Evolutionary conservation across 2,329 filamentous ascomycete genomes (phyloP).

Genomic region (Fusarium sp.): DNA sequence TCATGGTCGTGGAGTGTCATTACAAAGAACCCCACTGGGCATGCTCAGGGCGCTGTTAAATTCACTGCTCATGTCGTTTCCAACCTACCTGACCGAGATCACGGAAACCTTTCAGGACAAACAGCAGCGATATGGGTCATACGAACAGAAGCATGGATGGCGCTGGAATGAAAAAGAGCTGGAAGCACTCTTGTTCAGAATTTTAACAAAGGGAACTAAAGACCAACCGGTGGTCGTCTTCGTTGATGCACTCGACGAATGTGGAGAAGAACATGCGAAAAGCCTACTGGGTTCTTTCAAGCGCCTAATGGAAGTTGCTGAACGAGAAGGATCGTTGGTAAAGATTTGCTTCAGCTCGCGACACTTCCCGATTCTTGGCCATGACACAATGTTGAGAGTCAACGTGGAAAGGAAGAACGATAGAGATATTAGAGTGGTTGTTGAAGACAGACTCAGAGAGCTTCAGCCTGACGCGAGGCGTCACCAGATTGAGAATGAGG

Average conservation of each 20-base stretch:
- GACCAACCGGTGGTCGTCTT: neutral
- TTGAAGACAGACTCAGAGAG: neutral
- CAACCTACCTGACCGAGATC: fast-evolving
- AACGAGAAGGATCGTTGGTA: neutral
- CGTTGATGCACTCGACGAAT: constrained; percentile 7
- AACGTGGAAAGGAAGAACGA: neutral
- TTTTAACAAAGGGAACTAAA: neutral
- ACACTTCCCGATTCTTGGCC: neutral
- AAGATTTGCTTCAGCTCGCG: constrained; percentile 1
- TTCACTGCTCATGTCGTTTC: neutral
- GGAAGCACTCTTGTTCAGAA: fast-evolving
- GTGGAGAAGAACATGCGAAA: neutral
- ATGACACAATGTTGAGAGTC: neutral
- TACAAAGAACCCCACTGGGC: neutral
- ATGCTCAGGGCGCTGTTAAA: neutral
- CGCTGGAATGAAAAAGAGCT: neutral
- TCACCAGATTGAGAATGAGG: neutral
- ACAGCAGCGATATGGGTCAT: neutral
- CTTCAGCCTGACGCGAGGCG: fast-evolving
- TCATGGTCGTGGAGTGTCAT: fast-evolving
- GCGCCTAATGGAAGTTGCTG: fast-evolving
- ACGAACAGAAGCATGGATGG: neutral
- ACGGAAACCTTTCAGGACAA: neutral
- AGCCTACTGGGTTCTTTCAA: fast-evolving
- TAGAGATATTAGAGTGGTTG: neutral